A percentile compares a stretch with the other conserved stretches of the same genome.
Conservation (phyloP, 768 basidiomycete species). For the Ephemerocybe angulata region DNA sequence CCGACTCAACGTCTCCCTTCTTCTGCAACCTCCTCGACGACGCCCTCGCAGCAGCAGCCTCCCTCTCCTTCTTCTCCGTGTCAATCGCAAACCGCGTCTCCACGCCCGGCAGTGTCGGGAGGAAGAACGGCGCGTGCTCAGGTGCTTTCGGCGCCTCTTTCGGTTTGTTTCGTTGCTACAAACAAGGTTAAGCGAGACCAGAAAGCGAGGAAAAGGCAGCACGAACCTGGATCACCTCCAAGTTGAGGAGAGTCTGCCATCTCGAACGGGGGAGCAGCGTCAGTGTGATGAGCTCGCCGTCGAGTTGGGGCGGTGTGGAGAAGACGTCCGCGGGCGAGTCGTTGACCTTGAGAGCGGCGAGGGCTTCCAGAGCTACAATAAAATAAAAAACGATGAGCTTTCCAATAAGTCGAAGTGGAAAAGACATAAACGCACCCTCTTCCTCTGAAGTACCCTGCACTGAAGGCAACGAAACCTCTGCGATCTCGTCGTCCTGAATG, state of each 20-base stretch:
- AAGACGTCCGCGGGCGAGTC: conserved; percentile 67
- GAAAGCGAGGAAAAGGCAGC: not conserved
- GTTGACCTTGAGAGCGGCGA: conserved; percentile 59
- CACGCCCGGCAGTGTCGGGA: conserved; percentile 87
- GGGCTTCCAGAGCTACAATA: conserved; percentile 59
- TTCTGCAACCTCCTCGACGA: conserved; percentile 53
- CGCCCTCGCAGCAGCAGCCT: conserved; percentile 35
- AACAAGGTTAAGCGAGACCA: not conserved
- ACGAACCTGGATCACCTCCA: conserved; percentile 87
- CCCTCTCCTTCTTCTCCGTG: conserved; percentile 37
- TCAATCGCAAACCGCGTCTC: conserved; percentile 68
- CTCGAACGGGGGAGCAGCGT: conserved; percentile 87
- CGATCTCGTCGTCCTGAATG: conserved; percentile 72
- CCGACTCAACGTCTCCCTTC: conserved; percentile 52
- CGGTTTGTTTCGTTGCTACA: conserved; percentile 91
- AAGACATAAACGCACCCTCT: conserved; percentile 59
- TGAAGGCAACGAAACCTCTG: conserved; percentile 70
- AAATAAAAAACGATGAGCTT: not conserved
- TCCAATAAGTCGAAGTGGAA: conserved; percentile 1
- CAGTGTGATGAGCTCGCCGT: conserved; percentile 88
- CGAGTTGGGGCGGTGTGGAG: conserved; percentile 83
- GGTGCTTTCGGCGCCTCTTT: conserved; percentile 93
- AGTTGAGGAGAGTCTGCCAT: conserved; percentile 96
- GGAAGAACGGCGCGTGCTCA: conserved; percentile 95
- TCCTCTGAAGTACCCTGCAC: conserved; percentile 83